phyloP scores from a whole-genome alignment of 208 protist genomes.

The Acanthamoeba polyphaga region DNA sequence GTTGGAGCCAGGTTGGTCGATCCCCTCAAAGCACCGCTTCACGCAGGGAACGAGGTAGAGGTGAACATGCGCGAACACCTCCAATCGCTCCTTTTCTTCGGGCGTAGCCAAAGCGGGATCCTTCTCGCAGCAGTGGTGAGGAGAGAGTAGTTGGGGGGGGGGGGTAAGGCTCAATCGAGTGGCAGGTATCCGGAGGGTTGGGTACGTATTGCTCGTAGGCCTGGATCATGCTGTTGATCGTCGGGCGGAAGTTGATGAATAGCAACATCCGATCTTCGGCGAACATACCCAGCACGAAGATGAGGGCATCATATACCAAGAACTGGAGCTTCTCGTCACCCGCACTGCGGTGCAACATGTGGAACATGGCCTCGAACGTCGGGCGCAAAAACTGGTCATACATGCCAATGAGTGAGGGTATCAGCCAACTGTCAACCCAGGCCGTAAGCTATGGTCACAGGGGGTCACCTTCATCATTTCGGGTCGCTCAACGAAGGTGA shows the following conservation, averaged over 20 bases:
- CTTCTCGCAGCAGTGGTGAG: neutral
- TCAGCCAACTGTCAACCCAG: too few relatives aligned
- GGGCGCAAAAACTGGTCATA: slow-evolving; percentile 74
- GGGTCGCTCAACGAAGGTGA: slow-evolving; percentile 77
- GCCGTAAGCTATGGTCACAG: neutral
- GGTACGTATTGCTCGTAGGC: neutral
- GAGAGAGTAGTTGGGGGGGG: neutral
- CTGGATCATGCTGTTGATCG: slow-evolving; percentile 76
- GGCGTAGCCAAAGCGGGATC: neutral
- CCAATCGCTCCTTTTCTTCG: slow-evolving; percentile 1
- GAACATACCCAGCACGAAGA: slow-evolving; percentile 53
- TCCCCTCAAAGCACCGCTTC: slow-evolving; percentile 4
- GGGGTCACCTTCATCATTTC: slow-evolving; percentile 79
- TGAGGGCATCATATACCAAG: slow-evolving; percentile 53
- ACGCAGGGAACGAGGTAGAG: slow-evolving; percentile 38
- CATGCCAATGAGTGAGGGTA: neutral
- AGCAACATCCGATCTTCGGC: slow-evolving; percentile 56
- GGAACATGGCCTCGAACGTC: slow-evolving; percentile 79
- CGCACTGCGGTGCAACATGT: slow-evolving; percentile 58
- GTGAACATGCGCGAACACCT: slow-evolving; percentile 10
- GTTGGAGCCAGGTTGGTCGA: neutral
- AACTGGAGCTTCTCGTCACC: neutral
- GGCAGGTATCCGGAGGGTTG: neutral
- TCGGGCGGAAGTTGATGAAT: slow-evolving; percentile 72
- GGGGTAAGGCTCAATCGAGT: neutral